A percentile compares a stretch with the other conserved stretches of the same genome.
phyloP scores from a whole-genome alignment of 202 grass and related monocot species.

The Elaeis oleifera region DNA sequence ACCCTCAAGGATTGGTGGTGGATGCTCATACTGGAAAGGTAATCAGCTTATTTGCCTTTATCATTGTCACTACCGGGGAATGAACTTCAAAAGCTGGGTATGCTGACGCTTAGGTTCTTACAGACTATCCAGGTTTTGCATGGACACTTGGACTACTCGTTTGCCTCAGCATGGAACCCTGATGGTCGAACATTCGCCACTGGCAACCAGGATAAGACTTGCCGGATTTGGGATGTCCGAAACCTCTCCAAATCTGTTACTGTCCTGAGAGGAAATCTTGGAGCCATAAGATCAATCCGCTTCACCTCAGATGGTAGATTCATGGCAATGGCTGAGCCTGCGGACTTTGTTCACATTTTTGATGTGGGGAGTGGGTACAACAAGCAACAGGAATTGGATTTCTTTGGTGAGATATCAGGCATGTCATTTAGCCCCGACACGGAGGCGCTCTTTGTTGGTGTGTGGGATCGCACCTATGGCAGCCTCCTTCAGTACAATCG shows the following conservation, averaged over 20 bases:
- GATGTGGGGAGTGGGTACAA: slow-evolving; percentile 53
- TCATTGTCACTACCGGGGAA: too few relatives aligned
- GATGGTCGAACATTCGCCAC: slow-evolving; percentile 72
- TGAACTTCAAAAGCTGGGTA: too few relatives aligned
- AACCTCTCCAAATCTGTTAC: slow-evolving; percentile 63
- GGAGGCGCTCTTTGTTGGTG: slow-evolving; percentile 56
- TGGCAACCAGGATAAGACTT: slow-evolving; percentile 95
- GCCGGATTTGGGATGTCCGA: slow-evolving; percentile 66
- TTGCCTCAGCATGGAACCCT: slow-evolving; percentile 81
- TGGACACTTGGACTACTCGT: slow-evolving; percentile 72
- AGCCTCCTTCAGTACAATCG: slow-evolving; percentile 69
- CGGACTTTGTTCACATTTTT: slow-evolving; percentile 81
- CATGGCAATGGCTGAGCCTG: slow-evolving; percentile 86
- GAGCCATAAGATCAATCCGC: slow-evolving; percentile 67
- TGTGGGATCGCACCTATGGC: slow-evolving; percentile 71
- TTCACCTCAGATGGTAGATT: slow-evolving; percentile 79
- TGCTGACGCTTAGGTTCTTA: slow-evolving; percentile 6
- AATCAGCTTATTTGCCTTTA: slow-evolving; percentile 2
- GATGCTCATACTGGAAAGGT: slow-evolving; percentile 89
- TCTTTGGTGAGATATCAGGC: slow-evolving; percentile 88
- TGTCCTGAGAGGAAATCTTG: slow-evolving; percentile 73
- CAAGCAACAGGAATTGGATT: slow-evolving; percentile 76
- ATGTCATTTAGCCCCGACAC: slow-evolving; percentile 79
- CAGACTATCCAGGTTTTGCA: slow-evolving; percentile 55
- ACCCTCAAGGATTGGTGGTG: slow-evolving; percentile 60